Evolutionary conservation across 257 asterid species (phyloP).

Genomic region (Voacanga thouarsii): DNA sequence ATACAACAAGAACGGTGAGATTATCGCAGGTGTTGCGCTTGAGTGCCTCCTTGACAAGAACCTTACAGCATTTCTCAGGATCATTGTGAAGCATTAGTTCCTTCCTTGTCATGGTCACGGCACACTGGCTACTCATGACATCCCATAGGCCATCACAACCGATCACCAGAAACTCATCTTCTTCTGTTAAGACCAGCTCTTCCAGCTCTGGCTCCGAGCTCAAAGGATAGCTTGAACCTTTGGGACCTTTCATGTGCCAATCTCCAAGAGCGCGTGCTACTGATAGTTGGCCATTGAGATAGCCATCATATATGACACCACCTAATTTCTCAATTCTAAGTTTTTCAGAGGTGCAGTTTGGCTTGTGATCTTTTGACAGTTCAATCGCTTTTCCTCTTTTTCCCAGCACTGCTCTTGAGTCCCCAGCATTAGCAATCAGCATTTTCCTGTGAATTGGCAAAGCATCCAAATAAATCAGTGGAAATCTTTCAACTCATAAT

Average conservation of each 20-base stretch:
- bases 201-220: slow-evolving; percentile 80
- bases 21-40: slow-evolving; percentile 44
- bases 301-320: slow-evolving; percentile 76
- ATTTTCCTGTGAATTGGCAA: slow-evolving; percentile 43
- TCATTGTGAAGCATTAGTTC: slow-evolving; percentile 79
- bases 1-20: slow-evolving; percentile 34
- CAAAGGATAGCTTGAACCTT: slow-evolving; percentile 57
- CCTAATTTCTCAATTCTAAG: slow-evolving; percentile 73
- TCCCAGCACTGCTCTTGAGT: slow-evolving; percentile 85
- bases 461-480: neutral
- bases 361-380: slow-evolving; percentile 81
- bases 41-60: slow-evolving; percentile 54
- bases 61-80: slow-evolving; percentile 62
- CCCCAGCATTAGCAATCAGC: slow-evolving; percentile 82
- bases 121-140: slow-evolving; percentile 88
- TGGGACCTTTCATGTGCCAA: slow-evolving; percentile 89
- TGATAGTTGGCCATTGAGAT: slow-evolving; percentile 83
- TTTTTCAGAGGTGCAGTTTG: slow-evolving; percentile 64
- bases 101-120: slow-evolving; percentile 76
- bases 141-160: slow-evolving; percentile 96
- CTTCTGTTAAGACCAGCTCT: slow-evolving; percentile 59
- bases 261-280: slow-evolving; percentile 90
- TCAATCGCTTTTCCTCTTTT: slow-evolving; percentile 80
- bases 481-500: neutral
- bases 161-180: slow-evolving; percentile 80